Evolutionary conservation across 331 rosid species (phyloP), one percentile per base, ranked within the genome.

Genomic region (Malus hybrid): DNA sequence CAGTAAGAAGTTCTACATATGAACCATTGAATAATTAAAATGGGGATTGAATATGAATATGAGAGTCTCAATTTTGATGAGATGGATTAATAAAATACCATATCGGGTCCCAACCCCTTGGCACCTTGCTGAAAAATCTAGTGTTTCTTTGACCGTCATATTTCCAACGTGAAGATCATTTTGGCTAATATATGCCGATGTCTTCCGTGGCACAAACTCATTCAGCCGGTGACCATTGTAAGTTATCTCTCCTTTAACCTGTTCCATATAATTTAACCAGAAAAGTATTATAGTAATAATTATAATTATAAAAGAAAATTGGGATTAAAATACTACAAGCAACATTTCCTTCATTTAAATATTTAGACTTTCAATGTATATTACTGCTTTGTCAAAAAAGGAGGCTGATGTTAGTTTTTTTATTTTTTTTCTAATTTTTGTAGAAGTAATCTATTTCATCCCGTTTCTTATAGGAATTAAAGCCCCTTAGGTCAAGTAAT

Each of bases 171-270:
- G 98, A 70, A 89, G 94, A 80, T 93, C 98, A 19, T 91, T 91
- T 85, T 93, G 98, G 77, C 98, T 93, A 24, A 93, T 93, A 75
- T 93, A 93, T 6, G 98, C 98, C 7, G 98, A 86, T 19, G 97
- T 93, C 62, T 93, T 93, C 69, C 91, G 92, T 0, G 98, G 96
- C 2, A 86, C 93, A 80, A 93, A 93, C 26, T 93, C 98, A 33
- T 86, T 79, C 0, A 91, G 79, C 81, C 52, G 86, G 77, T 84
- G 81, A 1, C 97, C 98, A 39, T 93, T 91, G 84, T 93, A 93
- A 14, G 82, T 82, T 32, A 91, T 80, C 8, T 86, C 96, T 76
- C 97, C 97, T 11, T 12, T 82, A 5, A 89, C 87, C 98, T 91
- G 73, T 86, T 82, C 33, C 77, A 75, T 66, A 11, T 8, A 42